Conservation (phyloP, 2,329 filamentous ascomycete genomes). For the Phyllosticta citribraziliensis region DNA sequence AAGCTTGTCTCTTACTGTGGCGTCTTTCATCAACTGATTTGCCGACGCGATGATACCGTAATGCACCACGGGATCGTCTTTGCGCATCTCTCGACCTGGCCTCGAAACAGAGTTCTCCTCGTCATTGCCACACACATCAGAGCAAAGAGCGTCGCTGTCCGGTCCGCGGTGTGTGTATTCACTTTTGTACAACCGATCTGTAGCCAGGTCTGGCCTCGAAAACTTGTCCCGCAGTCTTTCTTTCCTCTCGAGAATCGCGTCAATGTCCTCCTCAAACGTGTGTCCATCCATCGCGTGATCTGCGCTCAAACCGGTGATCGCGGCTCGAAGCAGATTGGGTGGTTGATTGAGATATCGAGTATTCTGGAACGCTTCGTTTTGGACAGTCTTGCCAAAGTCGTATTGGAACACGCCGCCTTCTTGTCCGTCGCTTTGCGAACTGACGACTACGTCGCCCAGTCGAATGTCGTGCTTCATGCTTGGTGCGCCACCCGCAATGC, state of each 20-base stretch:
- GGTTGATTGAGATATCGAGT: not conserved
- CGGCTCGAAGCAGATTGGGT: not conserved
- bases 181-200: not conserved
- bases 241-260: not conserved
- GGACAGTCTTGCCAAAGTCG: not conserved
- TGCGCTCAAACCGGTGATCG: not conserved
- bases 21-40: conserved; percentile 16
- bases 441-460: not conserved
- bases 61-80: conserved; percentile 10
- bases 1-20: not conserved
- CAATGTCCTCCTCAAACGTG: not conserved
- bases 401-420: not conserved
- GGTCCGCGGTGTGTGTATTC: not conserved
- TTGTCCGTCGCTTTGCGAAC: not conserved
- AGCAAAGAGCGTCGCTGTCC: not conserved
- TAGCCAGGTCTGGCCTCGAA: not conserved
- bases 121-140: not conserved
- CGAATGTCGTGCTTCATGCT: not conserved
- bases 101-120: not conserved
- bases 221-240: not conserved
- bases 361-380: not conserved
- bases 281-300: not conserved
- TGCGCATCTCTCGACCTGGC: not conserved
- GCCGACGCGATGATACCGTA: conserved; percentile 19
- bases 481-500: not conserved